Base-by-base conservation (phyloP, 1,284 basidiomycete genomes). In the Rhizoctonia solani region DNA sequence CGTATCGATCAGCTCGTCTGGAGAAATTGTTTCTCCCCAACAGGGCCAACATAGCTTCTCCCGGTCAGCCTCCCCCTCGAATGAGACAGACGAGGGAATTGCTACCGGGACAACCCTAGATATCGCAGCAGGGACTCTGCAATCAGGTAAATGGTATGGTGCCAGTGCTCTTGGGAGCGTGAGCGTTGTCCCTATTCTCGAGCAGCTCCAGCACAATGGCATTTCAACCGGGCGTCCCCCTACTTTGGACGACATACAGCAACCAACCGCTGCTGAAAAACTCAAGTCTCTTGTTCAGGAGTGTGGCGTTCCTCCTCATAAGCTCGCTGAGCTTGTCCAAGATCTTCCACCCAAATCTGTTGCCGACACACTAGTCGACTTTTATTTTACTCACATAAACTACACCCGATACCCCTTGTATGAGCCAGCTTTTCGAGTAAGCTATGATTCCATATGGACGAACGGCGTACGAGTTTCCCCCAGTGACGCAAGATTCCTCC, bases 381-480 rank as follows among this genome's bases (percentile, higher is more conserved):
- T 87, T 74, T 92, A 92, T 72, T 92, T 92, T 73, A 76, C 79
- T 39, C 53, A 59, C 49, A 94, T 95, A 76, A 97, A 97, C 75
- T 93, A 92, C 84, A 93, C 93, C n/a, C 86, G 94, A 42, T 95
- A 96, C 76, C 94, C 94, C 30, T 85, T 97, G 32, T 93, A 92
- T 52, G 94, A 96, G 71, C 83, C 84, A 54, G 88, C 92, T 66
- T 97, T 97, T 76, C 84, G 93, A 56, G 74, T 82, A 34, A 86
- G 91, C 0, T 97, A 95, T 76, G 82, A 87, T 47, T 88, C 92
- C 29, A 81, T 97, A 50, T 90, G 89, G 74, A 80, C 86, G 19
- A 89, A 90, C 72, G 87, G 89, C 16, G 83, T 84, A 19, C 83
- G 85, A 63, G 85, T 88, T 5, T 90, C 93, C 72, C 90, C 93